Evolutionary conservation across 306 rosid genomes (phyloP).

Genomic region (Quercus engelmannii): DNA sequence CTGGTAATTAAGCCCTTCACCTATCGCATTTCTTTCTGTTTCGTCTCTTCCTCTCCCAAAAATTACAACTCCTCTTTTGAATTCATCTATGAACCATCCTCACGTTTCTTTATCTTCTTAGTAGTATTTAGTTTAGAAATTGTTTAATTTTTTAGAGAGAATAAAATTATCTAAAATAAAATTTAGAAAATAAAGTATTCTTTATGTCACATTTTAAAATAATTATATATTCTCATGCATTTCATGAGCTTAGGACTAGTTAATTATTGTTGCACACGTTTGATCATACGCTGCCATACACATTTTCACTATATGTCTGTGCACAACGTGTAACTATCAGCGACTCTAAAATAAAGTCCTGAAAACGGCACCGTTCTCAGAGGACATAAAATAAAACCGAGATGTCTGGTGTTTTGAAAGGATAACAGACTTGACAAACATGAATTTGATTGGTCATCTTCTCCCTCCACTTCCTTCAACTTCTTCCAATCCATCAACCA

Average conservation of each 20-base stretch:
- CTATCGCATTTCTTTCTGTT: fast-evolving
- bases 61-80: too few relatives aligned
- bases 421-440: conserved; percentile 30
- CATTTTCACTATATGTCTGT: fast-evolving
- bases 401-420: neutral
- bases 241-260: fast-evolving
- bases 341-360: too few relatives aligned
- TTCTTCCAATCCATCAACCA: conserved; percentile 22
- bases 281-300: fast-evolving
- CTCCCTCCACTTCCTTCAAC: conserved; percentile 31
- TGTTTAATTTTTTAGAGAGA: too few relatives aligned
- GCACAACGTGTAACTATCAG: fast-evolving
- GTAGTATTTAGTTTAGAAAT: too few relatives aligned
- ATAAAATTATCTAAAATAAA: too few relatives aligned
- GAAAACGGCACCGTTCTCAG: neutral
- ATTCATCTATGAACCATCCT: too few relatives aligned
- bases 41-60: too few relatives aligned
- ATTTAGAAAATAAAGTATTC: fast-evolving
- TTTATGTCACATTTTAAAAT: too few relatives aligned
- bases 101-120: too few relatives aligned
- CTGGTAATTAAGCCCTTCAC: too few relatives aligned
- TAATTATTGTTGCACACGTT: too few relatives aligned
- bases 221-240: fast-evolving
- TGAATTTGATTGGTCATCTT: conserved; percentile 43
- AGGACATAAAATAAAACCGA: neutral